These are phyloP conservation scores for Tolypocladium pustulatum DNA, from an alignment of 2,329 filamentous ascomycete genomes.

Conservation along the genomic window DNA sequence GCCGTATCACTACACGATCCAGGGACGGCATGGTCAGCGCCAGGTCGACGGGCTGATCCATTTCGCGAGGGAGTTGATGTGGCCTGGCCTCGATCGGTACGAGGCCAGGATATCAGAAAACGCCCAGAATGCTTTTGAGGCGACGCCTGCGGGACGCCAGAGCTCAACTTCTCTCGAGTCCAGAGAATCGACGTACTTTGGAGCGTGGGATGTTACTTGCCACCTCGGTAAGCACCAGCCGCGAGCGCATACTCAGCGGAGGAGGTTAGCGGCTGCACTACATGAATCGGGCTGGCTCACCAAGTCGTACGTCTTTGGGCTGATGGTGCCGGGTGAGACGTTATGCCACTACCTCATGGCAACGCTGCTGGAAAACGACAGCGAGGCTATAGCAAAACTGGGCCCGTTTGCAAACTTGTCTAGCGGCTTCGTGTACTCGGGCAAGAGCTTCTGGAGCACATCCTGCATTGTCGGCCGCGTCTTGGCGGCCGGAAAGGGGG, in stretches of 20 bases:
- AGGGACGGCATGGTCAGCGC: constrained; percentile 43
- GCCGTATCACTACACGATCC: constrained; percentile 35
- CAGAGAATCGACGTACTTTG: constrained; percentile 36
- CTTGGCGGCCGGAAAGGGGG: constrained; percentile 49
- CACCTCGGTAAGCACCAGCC: constrained; percentile 17
- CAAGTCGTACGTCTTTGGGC: constrained; percentile 55
- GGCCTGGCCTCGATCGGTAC: constrained; percentile 49
- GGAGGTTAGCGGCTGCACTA: constrained; percentile 46
- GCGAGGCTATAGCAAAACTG: constrained; percentile 44
- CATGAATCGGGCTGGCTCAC: constrained; percentile 56
- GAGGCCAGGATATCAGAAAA: constrained; percentile 37
- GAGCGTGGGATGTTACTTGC: constrained; percentile 25
- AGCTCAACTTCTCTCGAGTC: constrained; percentile 23
- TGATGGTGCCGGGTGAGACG: constrained; percentile 54
- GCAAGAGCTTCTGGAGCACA: constrained; percentile 61
- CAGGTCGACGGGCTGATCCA: constrained; percentile 53
- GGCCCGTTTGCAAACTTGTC: constrained; percentile 53
- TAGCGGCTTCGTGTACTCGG: constrained; percentile 52
- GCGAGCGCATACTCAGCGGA: constrained; percentile 30
- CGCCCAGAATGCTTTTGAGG: constrained; percentile 27
- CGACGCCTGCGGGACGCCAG: constrained; percentile 22
- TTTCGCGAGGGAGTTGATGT: constrained; percentile 51
- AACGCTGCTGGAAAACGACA: constrained; percentile 53
- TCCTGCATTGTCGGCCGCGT: constrained; percentile 55
- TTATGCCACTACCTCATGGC: constrained; percentile 56